Percentiles rank a stretch among this genome's conserved stretches.
These are phyloP conservation scores for Penicillium verrucosum DNA, from an alignment of 2,329 filamentous ascomycete genomes.

Conservation along the genomic window DNA sequence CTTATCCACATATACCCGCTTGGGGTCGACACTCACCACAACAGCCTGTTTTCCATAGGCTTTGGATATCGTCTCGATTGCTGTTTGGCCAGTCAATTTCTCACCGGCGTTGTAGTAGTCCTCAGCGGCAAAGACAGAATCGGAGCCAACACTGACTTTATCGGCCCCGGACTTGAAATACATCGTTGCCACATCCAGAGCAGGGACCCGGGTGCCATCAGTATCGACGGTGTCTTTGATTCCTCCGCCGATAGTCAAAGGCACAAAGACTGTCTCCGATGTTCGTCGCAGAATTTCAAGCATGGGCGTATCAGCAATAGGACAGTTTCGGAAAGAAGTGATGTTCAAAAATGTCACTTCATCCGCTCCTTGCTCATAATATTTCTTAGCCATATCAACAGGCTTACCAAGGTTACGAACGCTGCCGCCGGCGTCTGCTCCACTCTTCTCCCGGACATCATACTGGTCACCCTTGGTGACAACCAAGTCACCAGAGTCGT, in stretches of 20 bases:
- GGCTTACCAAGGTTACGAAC: slow-evolving; percentile 96
- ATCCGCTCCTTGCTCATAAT: slow-evolving; percentile 95
- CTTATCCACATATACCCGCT: slow-evolving; percentile 75
- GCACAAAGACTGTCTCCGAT: slow-evolving; percentile 90
- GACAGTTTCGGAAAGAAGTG: slow-evolving; percentile 94
- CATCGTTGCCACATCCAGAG: slow-evolving; percentile 88
- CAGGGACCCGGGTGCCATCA: slow-evolving; percentile 80
- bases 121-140: slow-evolving; percentile 89
- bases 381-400: slow-evolving; percentile 86
- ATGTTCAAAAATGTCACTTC: slow-evolving; percentile 98
- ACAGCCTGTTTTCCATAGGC: slow-evolving; percentile 97
- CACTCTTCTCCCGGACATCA: slow-evolving; percentile 86
- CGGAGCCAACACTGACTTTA: slow-evolving; percentile 94
- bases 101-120: slow-evolving; percentile 74
- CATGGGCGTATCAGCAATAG: slow-evolving; percentile 90
- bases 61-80: slow-evolving; percentile 89
- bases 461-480: slow-evolving; percentile 99
- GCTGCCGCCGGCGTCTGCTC: slow-evolving; percentile 52
- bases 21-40: slow-evolving; percentile 91
- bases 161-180: slow-evolving; percentile 98
- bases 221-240: slow-evolving; percentile 90
- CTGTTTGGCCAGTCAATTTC: slow-evolving; percentile 73
- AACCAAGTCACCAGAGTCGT: slow-evolving; percentile 90
- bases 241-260: slow-evolving; percentile 90
- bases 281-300: slow-evolving; percentile 84